Conservation (phyloP, 2,329 filamentous ascomycete species). For the Ophiocordyceps sinensis region DNA sequence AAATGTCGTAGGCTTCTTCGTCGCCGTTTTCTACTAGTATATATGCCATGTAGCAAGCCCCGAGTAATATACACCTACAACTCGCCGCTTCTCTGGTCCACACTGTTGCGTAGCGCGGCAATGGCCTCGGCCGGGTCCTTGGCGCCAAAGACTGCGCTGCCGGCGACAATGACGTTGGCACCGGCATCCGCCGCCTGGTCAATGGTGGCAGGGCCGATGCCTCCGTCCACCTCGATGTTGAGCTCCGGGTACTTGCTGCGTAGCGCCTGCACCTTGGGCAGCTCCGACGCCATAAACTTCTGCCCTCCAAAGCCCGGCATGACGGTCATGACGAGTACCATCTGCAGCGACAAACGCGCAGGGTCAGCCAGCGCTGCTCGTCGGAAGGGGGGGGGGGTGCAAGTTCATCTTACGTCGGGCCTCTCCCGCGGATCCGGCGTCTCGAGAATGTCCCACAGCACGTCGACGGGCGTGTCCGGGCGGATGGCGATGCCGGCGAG, state of each 20-base stretch:
- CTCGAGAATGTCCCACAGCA: conserved; percentile 82
- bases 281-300: conserved; percentile 93
- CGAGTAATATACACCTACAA: conserved; percentile 10
- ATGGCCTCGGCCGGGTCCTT: conserved; percentile 82
- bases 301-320: conserved; percentile 95
- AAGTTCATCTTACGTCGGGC: conserved; percentile 64
- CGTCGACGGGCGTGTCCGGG: conserved; percentile 78
- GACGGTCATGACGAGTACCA: conserved; percentile 98
- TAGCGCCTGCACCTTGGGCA: conserved; percentile 82
- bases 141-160: conserved; percentile 89
- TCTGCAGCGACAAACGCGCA: conserved; percentile 36
- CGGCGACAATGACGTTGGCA: conserved; percentile 95
- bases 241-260: conserved; percentile 75
- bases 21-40: not conserved
- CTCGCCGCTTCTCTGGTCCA: conserved; percentile 44
- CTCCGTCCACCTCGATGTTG: conserved; percentile 96
- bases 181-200: conserved; percentile 89
- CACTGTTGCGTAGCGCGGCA: conserved; percentile 59
- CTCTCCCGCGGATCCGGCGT: conserved; percentile 56
- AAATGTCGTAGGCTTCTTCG: not conserved
- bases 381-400: not conserved
- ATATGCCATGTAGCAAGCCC: not conserved
- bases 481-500: conserved; percentile 92
- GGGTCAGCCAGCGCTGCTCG: conserved; percentile 2
- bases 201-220: conserved; percentile 75